Evolutionary conservation across 148 eudicot species (phyloP).

Genomic region (Arbutus unedo): DNA sequence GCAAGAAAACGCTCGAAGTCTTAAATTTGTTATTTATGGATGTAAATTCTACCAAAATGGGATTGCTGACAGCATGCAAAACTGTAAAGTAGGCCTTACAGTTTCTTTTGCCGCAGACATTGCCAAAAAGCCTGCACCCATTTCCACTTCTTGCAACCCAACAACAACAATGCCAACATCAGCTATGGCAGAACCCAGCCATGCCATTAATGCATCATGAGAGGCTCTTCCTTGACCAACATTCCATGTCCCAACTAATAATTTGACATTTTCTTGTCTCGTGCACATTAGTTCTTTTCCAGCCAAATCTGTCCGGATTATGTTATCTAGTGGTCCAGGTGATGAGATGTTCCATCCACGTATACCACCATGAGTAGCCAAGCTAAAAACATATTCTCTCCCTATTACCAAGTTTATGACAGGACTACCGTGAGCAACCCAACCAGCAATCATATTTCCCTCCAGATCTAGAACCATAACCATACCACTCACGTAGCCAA

Average conservation of each 20-base stretch:
- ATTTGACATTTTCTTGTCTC: slow-evolving; percentile 56
- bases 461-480: slow-evolving; percentile 80
- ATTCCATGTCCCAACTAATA: slow-evolving; percentile 96
- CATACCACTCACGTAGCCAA: slow-evolving; percentile 88
- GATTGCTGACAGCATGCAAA: slow-evolving; percentile 3
- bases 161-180: slow-evolving; percentile 90
- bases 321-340: slow-evolving; percentile 78
- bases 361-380: slow-evolving; percentile 99
- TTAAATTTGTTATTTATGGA: neutral
- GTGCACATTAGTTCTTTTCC: slow-evolving; percentile 62
- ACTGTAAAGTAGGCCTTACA: slow-evolving; percentile 41
- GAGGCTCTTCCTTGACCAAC: slow-evolving; percentile 95
- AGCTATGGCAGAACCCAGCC: slow-evolving; percentile 71
- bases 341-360: slow-evolving; percentile 89
- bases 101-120: slow-evolving; percentile 99
- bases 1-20: neutral
- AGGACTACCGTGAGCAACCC: slow-evolving; percentile 91
- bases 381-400: slow-evolving; percentile 62
- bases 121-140: slow-evolving; percentile 99
- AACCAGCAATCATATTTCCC: slow-evolving; percentile 68
- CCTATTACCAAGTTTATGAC: slow-evolving; percentile 76
- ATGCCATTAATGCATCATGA: slow-evolving; percentile 66
- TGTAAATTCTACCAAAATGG: neutral
- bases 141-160: slow-evolving; percentile 98
- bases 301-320: slow-evolving; percentile 60